Conservation (phyloP, 257 asterid genomes). For the Ballota nigra region DNA sequence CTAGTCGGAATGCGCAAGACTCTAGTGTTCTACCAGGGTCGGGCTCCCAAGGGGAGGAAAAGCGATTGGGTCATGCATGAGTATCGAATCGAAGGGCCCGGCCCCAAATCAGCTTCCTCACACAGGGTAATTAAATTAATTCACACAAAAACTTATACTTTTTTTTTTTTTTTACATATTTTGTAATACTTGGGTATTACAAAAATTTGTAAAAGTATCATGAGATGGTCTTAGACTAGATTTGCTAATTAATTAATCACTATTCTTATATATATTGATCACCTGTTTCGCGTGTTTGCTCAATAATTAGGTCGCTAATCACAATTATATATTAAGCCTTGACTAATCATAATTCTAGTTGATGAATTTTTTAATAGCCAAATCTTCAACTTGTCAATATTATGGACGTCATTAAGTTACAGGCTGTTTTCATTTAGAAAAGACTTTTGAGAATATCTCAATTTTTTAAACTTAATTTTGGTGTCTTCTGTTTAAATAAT, state of each 20-base stretch:
- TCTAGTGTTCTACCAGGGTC: constrained; percentile 78
- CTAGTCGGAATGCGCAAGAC: constrained; percentile 91
- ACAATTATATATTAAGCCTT: constrained; percentile 4
- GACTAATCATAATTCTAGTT: constrained; percentile 26
- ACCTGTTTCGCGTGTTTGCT: background rate
- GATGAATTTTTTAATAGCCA: constrained; percentile 15
- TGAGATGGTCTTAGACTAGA: too few species aligned
- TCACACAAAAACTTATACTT: too few species aligned
- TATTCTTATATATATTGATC: background rate
- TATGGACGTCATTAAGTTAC: constrained; percentile 34
- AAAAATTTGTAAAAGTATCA: too few species aligned
- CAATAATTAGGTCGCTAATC: constrained; percentile 24
- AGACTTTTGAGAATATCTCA: constrained; percentile 30
- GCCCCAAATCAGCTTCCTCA: constrained; percentile 33
- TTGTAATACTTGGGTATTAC: too few species aligned
- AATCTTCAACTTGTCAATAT: constrained; percentile 34
- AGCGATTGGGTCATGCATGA: constrained; percentile 96
- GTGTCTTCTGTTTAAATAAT: constrained; percentile 6
- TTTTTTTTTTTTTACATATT: too few species aligned
- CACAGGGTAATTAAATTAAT: constrained; percentile 38
- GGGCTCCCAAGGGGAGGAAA: constrained; percentile 89
- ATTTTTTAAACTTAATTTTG: constrained; percentile 10
- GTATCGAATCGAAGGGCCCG: constrained; percentile 62
- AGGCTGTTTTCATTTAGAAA: constrained; percentile 39
- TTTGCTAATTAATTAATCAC: background rate